phyloP scores from a whole-genome alignment of 352 stramenopile species.

The Globisporangium okanoganense region DNA sequence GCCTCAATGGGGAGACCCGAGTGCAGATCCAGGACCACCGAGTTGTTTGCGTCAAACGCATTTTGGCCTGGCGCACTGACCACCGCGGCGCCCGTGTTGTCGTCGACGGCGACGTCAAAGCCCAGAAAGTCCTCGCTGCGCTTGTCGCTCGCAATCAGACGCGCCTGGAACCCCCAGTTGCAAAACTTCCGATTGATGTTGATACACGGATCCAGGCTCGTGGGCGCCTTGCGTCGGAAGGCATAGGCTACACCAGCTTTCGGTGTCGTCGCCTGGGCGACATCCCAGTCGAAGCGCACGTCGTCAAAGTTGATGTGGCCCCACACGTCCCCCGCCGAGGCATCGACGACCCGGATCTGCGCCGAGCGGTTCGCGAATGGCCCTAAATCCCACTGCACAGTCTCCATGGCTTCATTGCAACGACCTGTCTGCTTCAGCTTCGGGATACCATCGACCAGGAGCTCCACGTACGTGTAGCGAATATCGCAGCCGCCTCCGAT shows the following conservation, averaged over 20 bases:
- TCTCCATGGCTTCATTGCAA: constrained; percentile 90
- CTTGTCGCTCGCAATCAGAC: constrained; percentile 89
- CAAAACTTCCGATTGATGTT: constrained; percentile 67
- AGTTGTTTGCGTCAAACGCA: constrained; percentile 85
- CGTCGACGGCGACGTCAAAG: constrained; percentile 81
- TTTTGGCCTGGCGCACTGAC: constrained; percentile 71
- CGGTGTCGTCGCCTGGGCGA: constrained; percentile 52
- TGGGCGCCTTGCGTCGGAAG: constrained; percentile 66
- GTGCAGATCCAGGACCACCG: constrained; percentile 32
- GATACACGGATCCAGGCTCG: constrained; percentile 46
- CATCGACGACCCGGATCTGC: constrained; percentile 94
- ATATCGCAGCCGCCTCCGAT: constrained; percentile 94
- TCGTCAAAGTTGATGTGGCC: constrained; percentile 97
- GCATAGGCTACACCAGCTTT: constrained; percentile 78
- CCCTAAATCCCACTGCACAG: constrained; percentile 87
- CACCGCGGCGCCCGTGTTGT: constrained; percentile 74
- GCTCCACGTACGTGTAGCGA: constrained; percentile 89
- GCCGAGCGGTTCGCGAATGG: constrained; percentile 76
- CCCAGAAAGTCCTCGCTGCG: constrained; percentile 83
- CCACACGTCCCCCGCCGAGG: constrained; percentile 79
- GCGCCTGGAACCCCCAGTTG: constrained; percentile 86
- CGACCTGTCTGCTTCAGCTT: constrained; percentile 84
- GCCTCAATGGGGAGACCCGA: constrained; percentile 27
- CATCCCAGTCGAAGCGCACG: constrained; percentile 92
- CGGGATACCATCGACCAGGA: constrained; percentile 91